Evolutionary conservation across 768 basidiomycete species (phyloP), one percentile per base, ranked within the genome.

Genomic region (Xerocomus potaroensis): DNA sequence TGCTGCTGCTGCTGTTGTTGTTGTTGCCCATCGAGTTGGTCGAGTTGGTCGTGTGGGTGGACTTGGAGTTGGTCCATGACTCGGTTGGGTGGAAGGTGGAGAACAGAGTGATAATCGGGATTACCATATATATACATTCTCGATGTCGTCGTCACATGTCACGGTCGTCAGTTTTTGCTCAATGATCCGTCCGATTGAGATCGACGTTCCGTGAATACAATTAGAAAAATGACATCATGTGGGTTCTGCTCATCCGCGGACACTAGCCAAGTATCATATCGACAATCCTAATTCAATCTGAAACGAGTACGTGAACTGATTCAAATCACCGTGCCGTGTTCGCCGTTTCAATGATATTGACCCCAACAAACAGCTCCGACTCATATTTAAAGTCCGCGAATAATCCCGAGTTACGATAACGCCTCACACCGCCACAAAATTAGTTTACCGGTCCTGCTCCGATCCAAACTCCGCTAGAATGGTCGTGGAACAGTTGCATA

Each of bases 71-170:
- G n/a, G n/a, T n/a, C n/a, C n/a, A n/a, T n/a, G n/a, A n/a, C n/a
- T n/a, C n/a, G n/a, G n/a, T n/a, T n/a, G n/a, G n/a, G n/a, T n/a
- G n/a, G n/a, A n/a, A 10, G 10, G 26, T 51, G 64, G 57, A 53
- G 48, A 37, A 24, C 45, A 43, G 37, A 24, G 51, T 45, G 63
- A 65, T 65, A 65, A 65, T 65, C 63, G 60, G 58, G 54, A 65
- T 67, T 60, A 40, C 65, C 63, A 65, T 65, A 65, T 63, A 63
- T 64, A 65, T 63, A 63, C 67, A 64, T 50, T 53, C 49, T 34
- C 32, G 21, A 15, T 18, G 26, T 18, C 29, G 16, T 21, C 18
- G 60, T 60, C 55, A 57, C 55, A 41, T 43, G 59, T 62, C 60
- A 59, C 49, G 16, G 23, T n/a, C 23, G 3, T 36, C 6, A n/a